Evolutionary conservation across 768 basidiomycete genomes (phyloP).

Genomic region (Suillus tomentosus): DNA sequence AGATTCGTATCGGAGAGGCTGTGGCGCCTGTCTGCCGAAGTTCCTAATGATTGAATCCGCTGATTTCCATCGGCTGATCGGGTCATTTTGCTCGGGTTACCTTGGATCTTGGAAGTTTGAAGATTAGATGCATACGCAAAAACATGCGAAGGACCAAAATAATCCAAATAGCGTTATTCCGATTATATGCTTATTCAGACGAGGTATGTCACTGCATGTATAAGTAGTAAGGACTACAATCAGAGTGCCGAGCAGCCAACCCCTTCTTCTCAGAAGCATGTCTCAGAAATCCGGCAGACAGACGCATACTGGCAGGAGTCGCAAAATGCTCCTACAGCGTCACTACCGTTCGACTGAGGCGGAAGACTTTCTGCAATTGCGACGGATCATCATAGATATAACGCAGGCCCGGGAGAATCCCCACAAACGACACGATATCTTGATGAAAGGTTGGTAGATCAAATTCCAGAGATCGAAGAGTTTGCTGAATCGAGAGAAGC

Average conservation of each 20-base stretch:
- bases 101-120: neutral
- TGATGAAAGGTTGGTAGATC: neutral
- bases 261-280: neutral
- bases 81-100: too few species aligned
- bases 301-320: neutral
- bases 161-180: neutral
- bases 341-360: conserved; percentile 2
- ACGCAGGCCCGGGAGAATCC: neutral
- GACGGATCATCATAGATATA: neutral
- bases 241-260: neutral
- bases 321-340: neutral
- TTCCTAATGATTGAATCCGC: neutral
- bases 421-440: neutral
- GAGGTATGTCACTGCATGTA: neutral
- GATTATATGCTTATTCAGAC: too few species aligned
- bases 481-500: neutral
- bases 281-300: neutral
- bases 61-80: neutral
- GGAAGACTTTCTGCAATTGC: conserved; percentile 2
- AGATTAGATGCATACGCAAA: neutral
- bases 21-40: neutral
- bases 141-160: neutral
- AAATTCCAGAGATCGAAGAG: neutral
- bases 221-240: neutral
- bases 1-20: neutral